Evolutionary conservation across 1,139 yeast genomes (phyloP).

Genomic region (Pichia kudriavzevii): DNA sequence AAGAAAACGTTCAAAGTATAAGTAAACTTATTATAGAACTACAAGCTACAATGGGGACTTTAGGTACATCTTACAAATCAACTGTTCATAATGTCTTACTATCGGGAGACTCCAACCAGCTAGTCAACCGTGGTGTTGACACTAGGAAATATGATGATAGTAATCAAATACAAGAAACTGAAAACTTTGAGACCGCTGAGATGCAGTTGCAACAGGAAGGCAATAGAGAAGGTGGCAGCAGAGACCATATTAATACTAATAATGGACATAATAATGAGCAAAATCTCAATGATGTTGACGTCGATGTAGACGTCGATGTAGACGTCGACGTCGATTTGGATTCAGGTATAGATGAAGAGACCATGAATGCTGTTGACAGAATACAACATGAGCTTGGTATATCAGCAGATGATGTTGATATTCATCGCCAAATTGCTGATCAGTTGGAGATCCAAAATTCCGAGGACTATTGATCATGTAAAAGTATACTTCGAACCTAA

Average conservation of each 20-base stretch:
- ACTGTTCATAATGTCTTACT: constrained; percentile 50
- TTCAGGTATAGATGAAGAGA: constrained; percentile 11
- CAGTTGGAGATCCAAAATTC: constrained; percentile 10
- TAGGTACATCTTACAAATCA: constrained; percentile 60
- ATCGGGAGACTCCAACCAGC: constrained; percentile 22
- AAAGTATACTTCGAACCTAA: too few species aligned
- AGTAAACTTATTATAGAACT: constrained; percentile 36
- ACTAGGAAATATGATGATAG: constrained; percentile 8
- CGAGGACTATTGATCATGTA: constrained; percentile 3
- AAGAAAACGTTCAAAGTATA: constrained; percentile 2
- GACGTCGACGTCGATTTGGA: constrained; percentile 10
- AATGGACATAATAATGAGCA: background rate
- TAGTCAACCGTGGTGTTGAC: constrained; percentile 15
- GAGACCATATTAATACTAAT: background rate
- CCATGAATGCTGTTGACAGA: constrained; percentile 11
- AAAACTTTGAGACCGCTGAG: too few species aligned
- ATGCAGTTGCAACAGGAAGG: too few species aligned
- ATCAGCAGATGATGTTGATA: constrained; percentile 10
- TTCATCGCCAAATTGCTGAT: constrained; percentile 14
- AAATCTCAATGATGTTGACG: background rate
- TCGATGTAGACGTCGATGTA: constrained; percentile 5
- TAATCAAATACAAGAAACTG: background rate
- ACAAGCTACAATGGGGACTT: constrained; percentile 57
- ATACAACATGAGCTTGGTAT: constrained; percentile 11
- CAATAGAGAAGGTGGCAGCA: too few species aligned